These are phyloP conservation scores for Emergomyces pasteurianus DNA, from an alignment of 2,329 filamentous ascomycete species.

Conservation along the genomic window DNA sequence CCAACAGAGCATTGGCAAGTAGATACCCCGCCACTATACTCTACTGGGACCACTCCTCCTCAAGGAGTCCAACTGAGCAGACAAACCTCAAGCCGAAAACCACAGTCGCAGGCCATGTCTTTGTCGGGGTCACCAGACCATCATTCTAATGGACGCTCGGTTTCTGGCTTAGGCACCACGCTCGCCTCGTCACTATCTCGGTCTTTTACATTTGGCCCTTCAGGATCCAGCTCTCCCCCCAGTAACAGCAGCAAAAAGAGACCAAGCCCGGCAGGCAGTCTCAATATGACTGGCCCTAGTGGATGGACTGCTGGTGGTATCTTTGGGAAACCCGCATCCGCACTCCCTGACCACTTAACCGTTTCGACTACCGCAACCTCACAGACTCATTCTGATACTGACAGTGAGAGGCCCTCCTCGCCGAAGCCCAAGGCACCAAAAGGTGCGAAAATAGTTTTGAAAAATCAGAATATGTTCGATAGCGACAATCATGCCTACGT, in stretches of 20 bases:
- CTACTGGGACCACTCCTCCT: conserved; percentile 42
- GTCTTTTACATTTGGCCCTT: conserved; percentile 33
- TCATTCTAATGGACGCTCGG: conserved; percentile 25
- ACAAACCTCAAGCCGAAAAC: conserved; percentile 29
- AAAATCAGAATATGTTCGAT: conserved; percentile 46
- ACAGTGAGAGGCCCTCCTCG: conserved; percentile 23
- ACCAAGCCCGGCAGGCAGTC: conserved; percentile 25
- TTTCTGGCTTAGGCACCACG: conserved; percentile 30
- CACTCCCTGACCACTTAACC: conserved; percentile 20
- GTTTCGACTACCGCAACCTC: conserved; percentile 19
- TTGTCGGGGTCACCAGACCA: conserved; percentile 33
- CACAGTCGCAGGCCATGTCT: conserved; percentile 29
- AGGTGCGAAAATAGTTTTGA: conserved; percentile 39
- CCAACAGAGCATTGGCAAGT: conserved; percentile 40
- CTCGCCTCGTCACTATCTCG: conserved; percentile 35
- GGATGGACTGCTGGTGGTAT: conserved; percentile 19
- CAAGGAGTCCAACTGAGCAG: conserved; percentile 30
- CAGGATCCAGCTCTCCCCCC: conserved; percentile 32
- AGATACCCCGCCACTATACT: conserved; percentile 40
- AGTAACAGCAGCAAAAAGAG: conserved; percentile 24
- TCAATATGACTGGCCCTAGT: conserved; percentile 17
- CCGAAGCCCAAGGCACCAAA: conserved; percentile 16
- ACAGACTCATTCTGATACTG: conserved; percentile 25
- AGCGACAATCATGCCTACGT: conserved; percentile 36
- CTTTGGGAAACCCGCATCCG: conserved; percentile 16